A percentile compares a stretch with the other conserved stretches of the same genome.
Evolutionary conservation across 2,329 filamentous ascomycete species (phyloP).

Genomic region (Aspergillus sp.): DNA sequence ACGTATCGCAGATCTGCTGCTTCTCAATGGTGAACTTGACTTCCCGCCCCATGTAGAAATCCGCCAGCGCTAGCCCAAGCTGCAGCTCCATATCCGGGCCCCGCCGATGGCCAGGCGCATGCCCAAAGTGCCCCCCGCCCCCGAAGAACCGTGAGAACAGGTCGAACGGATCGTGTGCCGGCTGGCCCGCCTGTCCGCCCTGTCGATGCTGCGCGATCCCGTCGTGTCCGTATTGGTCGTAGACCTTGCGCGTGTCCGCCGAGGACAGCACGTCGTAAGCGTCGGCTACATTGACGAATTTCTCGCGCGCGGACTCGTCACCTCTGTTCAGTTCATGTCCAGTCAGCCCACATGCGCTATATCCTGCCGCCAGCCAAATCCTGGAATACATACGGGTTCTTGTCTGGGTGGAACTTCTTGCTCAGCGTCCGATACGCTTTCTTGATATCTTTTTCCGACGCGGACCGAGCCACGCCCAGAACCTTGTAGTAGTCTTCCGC

Average conservation of each 20-base stretch:
- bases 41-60: constrained; percentile 3
- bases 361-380: not conserved
- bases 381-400: constrained; percentile 67
- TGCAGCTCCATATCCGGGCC: constrained; percentile 86
- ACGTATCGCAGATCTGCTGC: constrained; percentile 87
- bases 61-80: constrained; percentile 66
- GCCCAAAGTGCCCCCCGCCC: constrained; percentile 72
- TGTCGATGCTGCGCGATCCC: constrained; percentile 75
- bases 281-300: constrained; percentile 88
- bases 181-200: constrained; percentile 50
- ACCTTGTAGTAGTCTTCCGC: constrained; percentile 52
- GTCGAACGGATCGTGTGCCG: constrained; percentile 80
- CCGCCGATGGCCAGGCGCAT: constrained; percentile 61
- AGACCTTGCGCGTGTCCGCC: constrained; percentile 70
- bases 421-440: constrained; percentile 82
- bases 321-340: constrained; percentile 45
- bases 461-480: constrained; percentile 68
- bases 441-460: constrained; percentile 82
- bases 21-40: constrained; percentile 61
- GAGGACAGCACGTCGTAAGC: constrained; percentile 89
- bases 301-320: constrained; percentile 70
- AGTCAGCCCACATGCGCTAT: not conserved
- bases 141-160: constrained; percentile 96
- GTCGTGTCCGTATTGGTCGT: constrained; percentile 90
- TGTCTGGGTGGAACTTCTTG: constrained; percentile 96